phyloP scores from a whole-genome alignment of 2,329 filamentous ascomycete species.

The Chaetomium sp. region DNA sequence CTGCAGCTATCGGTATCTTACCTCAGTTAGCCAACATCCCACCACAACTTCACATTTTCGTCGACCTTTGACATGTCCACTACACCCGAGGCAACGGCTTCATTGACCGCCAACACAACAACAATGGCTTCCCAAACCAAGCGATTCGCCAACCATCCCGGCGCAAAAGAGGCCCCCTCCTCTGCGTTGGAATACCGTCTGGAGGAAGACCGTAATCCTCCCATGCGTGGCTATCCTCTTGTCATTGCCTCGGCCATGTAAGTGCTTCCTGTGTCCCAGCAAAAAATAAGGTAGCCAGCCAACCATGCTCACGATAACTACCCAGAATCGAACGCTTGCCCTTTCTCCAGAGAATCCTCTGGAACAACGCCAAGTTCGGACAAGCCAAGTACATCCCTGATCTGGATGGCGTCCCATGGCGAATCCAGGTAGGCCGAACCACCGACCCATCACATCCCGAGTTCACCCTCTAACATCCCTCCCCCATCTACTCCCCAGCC shows the following conservation, averaged over 20 bases:
- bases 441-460: neutral
- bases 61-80: neutral
- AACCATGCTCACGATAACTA: conserved; percentile 9
- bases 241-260: conserved; percentile 51
- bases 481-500: conserved; percentile 45
- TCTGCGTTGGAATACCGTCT: conserved; percentile 38
- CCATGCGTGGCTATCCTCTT: conserved; percentile 66
- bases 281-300: neutral
- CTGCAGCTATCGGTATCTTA: neutral
- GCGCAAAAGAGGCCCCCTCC: conserved; percentile 43
- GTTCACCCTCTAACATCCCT: conserved; percentile 34
- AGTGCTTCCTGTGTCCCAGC: conserved; percentile 1
- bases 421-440: conserved; percentile 50
- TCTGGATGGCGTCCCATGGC: conserved; percentile 49
- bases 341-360: conserved; percentile 66
- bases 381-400: conserved; percentile 50
- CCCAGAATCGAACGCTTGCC: conserved; percentile 61
- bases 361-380: conserved; percentile 66
- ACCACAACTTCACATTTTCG: neutral
- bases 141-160: conserved; percentile 50
- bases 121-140: conserved; percentile 25
- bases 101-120: neutral
- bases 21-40: neutral
- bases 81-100: neutral
- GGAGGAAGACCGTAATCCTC: conserved; percentile 64